phyloP scores from a whole-genome alignment of 2,329 filamentous ascomycete species.

The Aspergillus oerlinghausenensis region DNA sequence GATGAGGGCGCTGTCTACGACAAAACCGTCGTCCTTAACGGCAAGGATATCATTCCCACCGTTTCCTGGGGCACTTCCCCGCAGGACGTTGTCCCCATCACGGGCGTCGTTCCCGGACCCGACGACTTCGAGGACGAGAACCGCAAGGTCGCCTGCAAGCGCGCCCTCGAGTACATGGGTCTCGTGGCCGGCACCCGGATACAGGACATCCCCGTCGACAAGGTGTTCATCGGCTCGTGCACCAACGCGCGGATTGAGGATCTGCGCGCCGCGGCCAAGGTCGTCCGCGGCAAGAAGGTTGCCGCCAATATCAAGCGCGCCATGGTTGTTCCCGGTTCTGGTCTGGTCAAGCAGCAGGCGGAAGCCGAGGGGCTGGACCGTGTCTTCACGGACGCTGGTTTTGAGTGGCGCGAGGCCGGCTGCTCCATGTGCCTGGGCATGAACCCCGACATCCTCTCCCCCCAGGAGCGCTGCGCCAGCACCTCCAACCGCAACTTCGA shows the following conservation, averaged over 20 bases:
- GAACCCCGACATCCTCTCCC: constrained; percentile 95
- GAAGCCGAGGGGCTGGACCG: constrained; percentile 89
- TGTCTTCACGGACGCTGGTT: constrained; percentile 86
- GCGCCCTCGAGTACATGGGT: constrained; percentile 95
- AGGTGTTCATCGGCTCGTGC: constrained; percentile 97
- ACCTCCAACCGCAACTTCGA: constrained; percentile 98
- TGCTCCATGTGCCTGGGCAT: constrained; percentile 99
- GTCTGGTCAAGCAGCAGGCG: constrained; percentile 86
- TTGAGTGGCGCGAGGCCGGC: constrained; percentile 96
- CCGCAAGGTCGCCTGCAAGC: constrained; percentile 73
- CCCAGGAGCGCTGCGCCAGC: constrained; percentile 87
- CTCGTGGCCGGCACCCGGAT: constrained; percentile 79
- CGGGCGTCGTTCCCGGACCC: constrained; percentile 81
- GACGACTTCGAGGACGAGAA: constrained; percentile 75
- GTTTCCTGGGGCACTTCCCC: constrained; percentile 96
- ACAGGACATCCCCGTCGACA: constrained; percentile 88
- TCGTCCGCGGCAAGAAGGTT: constrained; percentile 83
- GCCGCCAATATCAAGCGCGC: constrained; percentile 86
- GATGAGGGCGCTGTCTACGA: constrained; percentile 90
- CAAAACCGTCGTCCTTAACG: constrained; percentile 81
- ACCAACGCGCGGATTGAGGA: constrained; percentile 98
- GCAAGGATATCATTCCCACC: constrained; percentile 88
- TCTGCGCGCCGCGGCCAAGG: constrained; percentile 75
- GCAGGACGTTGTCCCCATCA: constrained; percentile 94
- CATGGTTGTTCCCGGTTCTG: constrained; percentile 94